Base-by-base conservation (phyloP, 163 green algal genomes). In the Scenedesmus sp. region DNA sequence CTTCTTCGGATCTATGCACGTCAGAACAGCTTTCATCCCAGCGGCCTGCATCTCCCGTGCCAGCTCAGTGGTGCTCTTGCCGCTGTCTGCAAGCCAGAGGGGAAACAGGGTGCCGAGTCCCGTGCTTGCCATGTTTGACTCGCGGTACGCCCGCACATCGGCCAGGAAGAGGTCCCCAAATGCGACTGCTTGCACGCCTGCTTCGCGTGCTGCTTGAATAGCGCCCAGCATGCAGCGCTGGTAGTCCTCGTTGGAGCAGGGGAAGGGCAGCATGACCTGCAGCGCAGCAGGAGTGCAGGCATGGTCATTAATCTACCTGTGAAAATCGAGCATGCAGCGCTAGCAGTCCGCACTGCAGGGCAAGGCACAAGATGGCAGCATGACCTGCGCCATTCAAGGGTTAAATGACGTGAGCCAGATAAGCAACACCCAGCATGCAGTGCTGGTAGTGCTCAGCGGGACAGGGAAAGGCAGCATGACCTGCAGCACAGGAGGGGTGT, bases 151-250 rank as follows among this genome's bases (percentile, higher is more conserved):
- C n/a, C 88, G 44, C 18, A 92, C 79, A 51, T 92, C 88, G 26
- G 49, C 78, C 12, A 92, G 80, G 56, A 88, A 88, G 24, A 92
- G 33, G 78, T 92, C 88, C 15, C 88, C 88, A 92, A 89, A 92
- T 2, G 88, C 88, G 24, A 92, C 68, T 15, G 53, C 81, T 15
- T 89, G 46, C 4, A 92, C 82, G 3, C 46, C 49, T 20, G 81
- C 88, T 26, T 46, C 46, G 12, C 51, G 72, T 44, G 88, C 88
- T 76, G 88, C 88, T 65, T 65, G 81, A 7, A 92, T 72, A 15
- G 88, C 88, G 37, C 59, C 81, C 51, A 42, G 1, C 88, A 92
- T 92, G 44, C 35, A 18, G 44, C 7, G 22, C 46, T 89, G 40
- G 70, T 92, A 92, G 18, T 65, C 65, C 46, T 85, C 88, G 40